Evolutionary conservation across 208 protist species (phyloP).

Genomic region (Leishmania amazonensis): DNA sequence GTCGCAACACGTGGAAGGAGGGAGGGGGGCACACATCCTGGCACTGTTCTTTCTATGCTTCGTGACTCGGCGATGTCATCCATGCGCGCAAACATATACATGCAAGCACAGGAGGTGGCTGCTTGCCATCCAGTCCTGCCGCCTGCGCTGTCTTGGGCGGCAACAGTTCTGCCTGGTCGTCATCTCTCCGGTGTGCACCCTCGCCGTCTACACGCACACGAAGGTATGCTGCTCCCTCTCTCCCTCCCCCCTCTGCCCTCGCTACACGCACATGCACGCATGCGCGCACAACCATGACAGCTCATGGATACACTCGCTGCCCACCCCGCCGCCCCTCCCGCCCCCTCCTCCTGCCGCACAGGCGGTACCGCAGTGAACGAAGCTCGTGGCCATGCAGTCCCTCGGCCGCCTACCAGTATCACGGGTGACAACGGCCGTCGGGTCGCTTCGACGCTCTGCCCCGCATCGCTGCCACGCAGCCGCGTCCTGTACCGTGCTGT

Average conservation of each 20-base stretch:
- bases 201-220: background rate
- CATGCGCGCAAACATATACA: background rate
- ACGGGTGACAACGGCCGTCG: background rate
- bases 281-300: background rate
- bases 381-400: constrained; percentile 1
- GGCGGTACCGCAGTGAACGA: background rate
- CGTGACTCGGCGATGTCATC: background rate
- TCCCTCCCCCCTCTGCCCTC: background rate
- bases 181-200: background rate
- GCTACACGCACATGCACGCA: background rate
- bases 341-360: background rate
- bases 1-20: background rate
- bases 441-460: background rate
- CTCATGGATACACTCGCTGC: background rate
- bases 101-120: background rate
- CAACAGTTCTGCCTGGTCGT: background rate
- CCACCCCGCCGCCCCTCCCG: background rate
- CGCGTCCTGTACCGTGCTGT: background rate
- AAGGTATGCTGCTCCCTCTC: background rate
- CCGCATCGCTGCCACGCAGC: background rate
- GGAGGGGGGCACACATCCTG: background rate
- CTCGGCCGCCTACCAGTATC: background rate
- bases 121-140: background rate
- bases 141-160: background rate
- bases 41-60: background rate